Evolutionary conservation across 352 stramenopile genomes (phyloP), one percentile per base, ranked within the genome.

Genomic region (Pythium dissimile): DNA sequence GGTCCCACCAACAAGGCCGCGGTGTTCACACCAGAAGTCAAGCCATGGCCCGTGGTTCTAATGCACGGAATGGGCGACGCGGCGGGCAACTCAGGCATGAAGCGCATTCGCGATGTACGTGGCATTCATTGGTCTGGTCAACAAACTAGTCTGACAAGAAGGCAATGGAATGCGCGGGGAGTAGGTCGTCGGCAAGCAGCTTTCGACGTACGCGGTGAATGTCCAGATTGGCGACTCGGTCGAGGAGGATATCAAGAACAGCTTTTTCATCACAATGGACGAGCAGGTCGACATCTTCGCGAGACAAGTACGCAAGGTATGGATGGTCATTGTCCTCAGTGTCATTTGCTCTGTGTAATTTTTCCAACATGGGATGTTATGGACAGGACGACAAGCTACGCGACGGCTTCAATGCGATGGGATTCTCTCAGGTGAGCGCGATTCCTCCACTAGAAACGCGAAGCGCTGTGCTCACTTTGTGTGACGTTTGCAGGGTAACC

Each of bases 21-120:
- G 1, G 76, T 86, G 43, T 86, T 78, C 35, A 46, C 72, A 16
- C 51, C 42, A 37, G 49, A 73, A 43, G 45, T 56, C 5, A 58
- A 60, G 16, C 44, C 54, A n/a, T 52, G 80, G 35, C 88, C 88
- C 2, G 73, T 95, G 2, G 81, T 97, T 15, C 43, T 96, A 24
- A 96, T 96, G 67, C 92, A 98, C 59, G 94, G 94, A 12, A 98
- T 98, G 91, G 94, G 91, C n/a, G 94, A 98, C 53, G 89, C 84
- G 12, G 96, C 89, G 35, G 86, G 84, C 7, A 97, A 98, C 61
- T 53, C 70, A 15, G 94, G 92, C 18, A 98, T 98, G 89, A 52
- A 72, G 48, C 60, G 63, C 7, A 92, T 98, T 39, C 78, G 85
- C 37, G 81, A 89, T 57, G 84, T 92, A 67, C 28, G 24, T 27